Conservation (phyloP, 768 basidiomycete genomes). For the Collybia nuda region DNA sequence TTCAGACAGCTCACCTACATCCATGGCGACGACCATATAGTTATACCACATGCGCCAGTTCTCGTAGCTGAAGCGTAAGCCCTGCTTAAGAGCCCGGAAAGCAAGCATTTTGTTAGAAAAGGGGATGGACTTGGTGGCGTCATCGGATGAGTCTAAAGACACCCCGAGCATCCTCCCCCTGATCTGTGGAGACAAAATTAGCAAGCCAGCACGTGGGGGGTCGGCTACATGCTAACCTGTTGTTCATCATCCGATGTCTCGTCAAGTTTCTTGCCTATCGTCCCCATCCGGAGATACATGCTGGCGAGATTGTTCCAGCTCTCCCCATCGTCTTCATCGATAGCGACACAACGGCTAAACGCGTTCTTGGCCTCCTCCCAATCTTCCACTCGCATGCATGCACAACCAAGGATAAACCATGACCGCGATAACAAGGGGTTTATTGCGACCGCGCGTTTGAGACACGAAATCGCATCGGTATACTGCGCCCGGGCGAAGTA, state of each 20-base stretch:
- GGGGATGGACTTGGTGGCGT: slow-evolving; percentile 37
- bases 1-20: slow-evolving; percentile 91
- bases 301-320: slow-evolving; percentile 98
- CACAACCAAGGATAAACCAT: slow-evolving; percentile 98
- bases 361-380: slow-evolving; percentile 86
- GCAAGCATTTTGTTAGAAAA: slow-evolving; percentile 84
- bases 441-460: slow-evolving; percentile 78
- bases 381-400: slow-evolving; percentile 75
- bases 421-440: slow-evolving; percentile 85
- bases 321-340: slow-evolving; percentile 96
- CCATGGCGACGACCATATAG: slow-evolving; percentile 91
- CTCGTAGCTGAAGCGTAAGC: slow-evolving; percentile 79
- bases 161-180: background rate
- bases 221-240: slow-evolving; percentile 18
- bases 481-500: slow-evolving; percentile 73
- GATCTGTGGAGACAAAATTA: background rate
- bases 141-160: background rate
- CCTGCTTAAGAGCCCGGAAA: slow-evolving; percentile 89
- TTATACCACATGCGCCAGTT: slow-evolving; percentile 99
- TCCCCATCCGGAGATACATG: slow-evolving; percentile 84
- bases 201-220: slow-evolving; percentile 8
- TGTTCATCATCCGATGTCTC: slow-evolving; percentile 25
- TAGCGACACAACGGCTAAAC: slow-evolving; percentile 81
- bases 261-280: slow-evolving; percentile 25
- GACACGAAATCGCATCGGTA: slow-evolving; percentile 57